A percentile compares a stretch with the other conserved stretches of the same genome.
These are phyloP conservation scores for Hsuehochloa calcarea DNA, from an alignment of 176 grass and related monocot genomes.

Conservation along the genomic window DNA sequence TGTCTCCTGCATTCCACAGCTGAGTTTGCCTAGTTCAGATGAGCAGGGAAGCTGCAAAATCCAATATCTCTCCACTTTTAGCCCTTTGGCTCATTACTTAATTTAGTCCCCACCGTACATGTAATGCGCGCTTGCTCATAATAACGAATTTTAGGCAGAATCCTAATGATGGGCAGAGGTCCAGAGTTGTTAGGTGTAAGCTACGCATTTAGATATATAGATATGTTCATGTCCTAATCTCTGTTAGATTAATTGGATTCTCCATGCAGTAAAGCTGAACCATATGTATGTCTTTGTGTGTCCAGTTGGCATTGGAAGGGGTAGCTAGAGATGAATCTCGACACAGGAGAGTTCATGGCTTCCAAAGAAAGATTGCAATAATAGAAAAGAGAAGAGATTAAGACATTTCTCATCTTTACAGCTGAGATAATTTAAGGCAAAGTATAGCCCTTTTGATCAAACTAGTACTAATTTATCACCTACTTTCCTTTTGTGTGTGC, in stretches of 20 bases:
- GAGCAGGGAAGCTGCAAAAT: conserved; percentile 10
- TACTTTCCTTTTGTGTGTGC: conserved; percentile 20
- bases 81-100: conserved; percentile 7
- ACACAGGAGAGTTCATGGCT: conserved; percentile 32
- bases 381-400: not conserved
- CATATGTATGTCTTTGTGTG: conserved; percentile 24
- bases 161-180: conserved; percentile 45
- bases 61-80: conserved; percentile 28
- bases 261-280: conserved; percentile 26
- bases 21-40: conserved; percentile 32
- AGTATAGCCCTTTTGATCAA: conserved; percentile 27
- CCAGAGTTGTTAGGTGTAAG: conserved; percentile 42
- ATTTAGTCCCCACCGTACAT: conserved; percentile 30
- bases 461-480: conserved; percentile 25
- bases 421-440: conserved; percentile 16
- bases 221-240: conserved; percentile 38
- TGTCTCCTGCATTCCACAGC: conserved; percentile 20
- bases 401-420: conserved; percentile 25
- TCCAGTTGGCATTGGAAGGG: conserved; percentile 42
- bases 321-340: conserved; percentile 38
- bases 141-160: conserved; percentile 51
- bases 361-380: conserved; percentile 18
- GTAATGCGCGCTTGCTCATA: conserved; percentile 41
- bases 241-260: conserved; percentile 40
- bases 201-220: conserved; percentile 33